A percentile compares a stretch with the other conserved stretches of the same genome.
These are phyloP conservation scores for Mycena alexandri DNA, from an alignment of 768 basidiomycete genomes.

Conservation along the genomic window DNA sequence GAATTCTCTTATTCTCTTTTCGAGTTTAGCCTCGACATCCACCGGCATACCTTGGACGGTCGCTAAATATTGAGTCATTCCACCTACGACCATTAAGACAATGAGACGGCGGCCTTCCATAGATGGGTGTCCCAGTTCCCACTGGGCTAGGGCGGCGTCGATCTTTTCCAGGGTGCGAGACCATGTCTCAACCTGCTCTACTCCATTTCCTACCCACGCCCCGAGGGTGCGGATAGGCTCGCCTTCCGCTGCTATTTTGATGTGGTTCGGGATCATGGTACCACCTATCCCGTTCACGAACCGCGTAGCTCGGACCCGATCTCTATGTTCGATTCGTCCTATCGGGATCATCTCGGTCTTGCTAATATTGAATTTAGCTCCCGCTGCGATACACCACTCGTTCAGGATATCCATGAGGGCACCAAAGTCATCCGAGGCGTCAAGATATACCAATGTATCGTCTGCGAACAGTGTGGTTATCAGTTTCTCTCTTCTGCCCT, in stretches of 20 bases:
- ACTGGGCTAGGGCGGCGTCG: too few species aligned
- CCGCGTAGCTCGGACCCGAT: too few species aligned
- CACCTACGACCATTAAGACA: slow-evolving; percentile 29
- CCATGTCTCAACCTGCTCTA: background rate
- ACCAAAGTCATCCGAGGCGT: background rate
- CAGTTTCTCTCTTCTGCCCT: background rate
- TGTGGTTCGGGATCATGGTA: background rate
- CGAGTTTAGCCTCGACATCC: slow-evolving; percentile 4
- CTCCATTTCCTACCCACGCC: background rate
- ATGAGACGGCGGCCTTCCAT: slow-evolving; percentile 27
- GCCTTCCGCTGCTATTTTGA: background rate
- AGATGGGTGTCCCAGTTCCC: slow-evolving; percentile 26
- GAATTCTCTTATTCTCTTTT: background rate
- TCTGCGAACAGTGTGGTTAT: background rate
- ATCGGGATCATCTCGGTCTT: too few species aligned
- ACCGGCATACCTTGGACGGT: slow-evolving; percentile 41
- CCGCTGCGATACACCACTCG: too few species aligned
- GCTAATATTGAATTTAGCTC: too few species aligned
- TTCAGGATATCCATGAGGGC: background rate
- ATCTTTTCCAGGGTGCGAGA: slow-evolving; percentile 13
- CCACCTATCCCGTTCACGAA: too few species aligned
- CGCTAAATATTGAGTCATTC: slow-evolving; percentile 34
- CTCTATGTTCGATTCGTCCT: too few species aligned
- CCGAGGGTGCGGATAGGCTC: background rate
- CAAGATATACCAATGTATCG: background rate